Evolutionary conservation across 768 basidiomycete genomes (phyloP).

Genomic region (Dendrothele bispora): DNA sequence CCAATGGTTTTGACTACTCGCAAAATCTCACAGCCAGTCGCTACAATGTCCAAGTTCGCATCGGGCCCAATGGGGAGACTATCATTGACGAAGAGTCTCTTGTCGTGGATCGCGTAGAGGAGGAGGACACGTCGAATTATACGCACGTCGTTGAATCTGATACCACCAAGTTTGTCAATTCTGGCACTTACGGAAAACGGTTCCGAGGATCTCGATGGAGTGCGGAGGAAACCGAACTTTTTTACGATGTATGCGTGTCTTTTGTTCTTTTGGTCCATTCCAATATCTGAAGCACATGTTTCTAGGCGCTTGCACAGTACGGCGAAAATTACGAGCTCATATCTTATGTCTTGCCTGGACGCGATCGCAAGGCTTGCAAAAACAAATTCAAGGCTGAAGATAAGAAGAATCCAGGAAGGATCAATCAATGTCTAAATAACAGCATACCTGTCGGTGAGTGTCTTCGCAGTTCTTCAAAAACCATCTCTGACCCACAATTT

Average conservation of each 20-base stretch:
- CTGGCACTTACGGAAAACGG: constrained; percentile 77
- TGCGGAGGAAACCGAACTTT: constrained; percentile 85
- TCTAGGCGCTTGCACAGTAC: constrained; percentile 85
- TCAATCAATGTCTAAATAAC: constrained; percentile 74
- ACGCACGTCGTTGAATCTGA: constrained; percentile 84
- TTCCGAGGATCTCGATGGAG: constrained; percentile 86
- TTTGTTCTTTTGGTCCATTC: neutral
- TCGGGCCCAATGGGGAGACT: constrained; percentile 85
- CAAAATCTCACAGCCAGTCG: constrained; percentile 65
- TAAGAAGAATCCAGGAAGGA: constrained; percentile 72
- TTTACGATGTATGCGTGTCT: constrained; percentile 66
- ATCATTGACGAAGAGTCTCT: constrained; percentile 86
- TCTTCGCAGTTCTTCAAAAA: neutral
- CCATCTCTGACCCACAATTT: neutral
- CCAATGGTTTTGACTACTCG: constrained; percentile 66
- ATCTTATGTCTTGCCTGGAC: constrained; percentile 79
- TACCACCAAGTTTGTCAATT: constrained; percentile 83
- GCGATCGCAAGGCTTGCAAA: constrained; percentile 87
- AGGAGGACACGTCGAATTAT: constrained; percentile 66
- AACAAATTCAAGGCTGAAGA: constrained; percentile 93
- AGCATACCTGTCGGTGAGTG: constrained; percentile 74
- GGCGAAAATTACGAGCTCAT: constrained; percentile 94
- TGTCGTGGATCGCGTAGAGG: constrained; percentile 65
- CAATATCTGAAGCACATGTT: constrained; percentile 11
- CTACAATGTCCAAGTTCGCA: constrained; percentile 83